These are phyloP conservation scores for Podaxis carcinomalis DNA, from an alignment of 768 basidiomycete species.

Conservation along the genomic window DNA sequence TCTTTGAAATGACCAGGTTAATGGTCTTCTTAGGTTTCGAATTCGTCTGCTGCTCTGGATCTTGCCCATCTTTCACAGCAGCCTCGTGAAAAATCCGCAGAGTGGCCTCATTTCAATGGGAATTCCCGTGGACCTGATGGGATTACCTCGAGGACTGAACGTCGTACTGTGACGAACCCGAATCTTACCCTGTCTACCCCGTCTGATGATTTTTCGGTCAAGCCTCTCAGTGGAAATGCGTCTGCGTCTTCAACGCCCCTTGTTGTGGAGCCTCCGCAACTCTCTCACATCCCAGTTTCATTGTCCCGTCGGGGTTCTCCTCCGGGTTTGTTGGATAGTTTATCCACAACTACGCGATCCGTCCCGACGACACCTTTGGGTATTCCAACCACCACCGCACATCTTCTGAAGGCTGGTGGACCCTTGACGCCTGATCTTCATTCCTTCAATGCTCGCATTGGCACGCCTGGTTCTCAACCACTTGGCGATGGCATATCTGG, in stretches of 20 bases:
- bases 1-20: slow-evolving; percentile 6
- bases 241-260: slow-evolving; percentile 66
- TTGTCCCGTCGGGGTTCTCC: slow-evolving; percentile 75
- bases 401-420: slow-evolving; percentile 62
- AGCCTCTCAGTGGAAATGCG: slow-evolving; percentile 39
- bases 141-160: slow-evolving; percentile 48
- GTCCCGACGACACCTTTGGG: slow-evolving; percentile 80
- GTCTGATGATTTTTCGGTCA: slow-evolving; percentile 42
- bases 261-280: slow-evolving; percentile 39
- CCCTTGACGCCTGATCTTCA: slow-evolving; percentile 62
- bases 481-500: slow-evolving; percentile 48
- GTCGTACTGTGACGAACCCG: slow-evolving; percentile 74
- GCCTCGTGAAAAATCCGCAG: slow-evolving; percentile 75
- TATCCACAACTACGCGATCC: slow-evolving; percentile 65
- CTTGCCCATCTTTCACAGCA: slow-evolving; percentile 86
- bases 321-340: slow-evolving; percentile 54
- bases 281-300: slow-evolving; percentile 52
- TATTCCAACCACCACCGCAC: slow-evolving; percentile 41
- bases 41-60: slow-evolving; percentile 90
- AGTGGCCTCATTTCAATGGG: slow-evolving; percentile 89
- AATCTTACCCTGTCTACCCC: slow-evolving; percentile 59
- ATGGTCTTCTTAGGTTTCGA: slow-evolving; percentile 52
- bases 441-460: slow-evolving; percentile 57
- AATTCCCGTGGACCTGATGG: slow-evolving; percentile 59
- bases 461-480: slow-evolving; percentile 42